Evolutionary conservation across 495 filamentous ascomycete species (phyloP).

Genomic region (Tuber aestivum): DNA sequence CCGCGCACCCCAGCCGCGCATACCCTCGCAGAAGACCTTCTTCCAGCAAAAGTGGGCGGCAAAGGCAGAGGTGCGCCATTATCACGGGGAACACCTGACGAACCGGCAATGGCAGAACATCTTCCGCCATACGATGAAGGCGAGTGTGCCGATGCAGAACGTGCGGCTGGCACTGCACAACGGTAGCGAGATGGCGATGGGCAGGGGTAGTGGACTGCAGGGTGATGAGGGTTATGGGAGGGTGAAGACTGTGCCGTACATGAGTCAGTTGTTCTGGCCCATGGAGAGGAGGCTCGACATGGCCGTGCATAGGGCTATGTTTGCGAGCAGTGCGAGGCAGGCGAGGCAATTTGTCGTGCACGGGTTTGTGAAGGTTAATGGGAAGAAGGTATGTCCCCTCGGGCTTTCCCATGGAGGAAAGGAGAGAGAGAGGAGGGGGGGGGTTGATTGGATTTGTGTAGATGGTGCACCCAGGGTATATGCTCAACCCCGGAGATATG

Average conservation of each 20-base stretch:
- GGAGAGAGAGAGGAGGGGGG: background rate
- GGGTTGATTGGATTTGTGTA: constrained; percentile 42
- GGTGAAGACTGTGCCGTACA: constrained; percentile 61
- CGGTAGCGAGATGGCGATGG: constrained; percentile 72
- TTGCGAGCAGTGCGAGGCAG: constrained; percentile 90
- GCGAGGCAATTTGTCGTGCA: constrained; percentile 91
- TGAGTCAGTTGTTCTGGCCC: constrained; percentile 87
- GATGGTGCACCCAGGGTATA: constrained; percentile 90
- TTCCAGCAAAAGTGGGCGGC: constrained; percentile 98
- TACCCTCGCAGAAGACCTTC: constrained; percentile 54
- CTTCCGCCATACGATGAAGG: constrained; percentile 70
- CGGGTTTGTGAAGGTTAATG: constrained; percentile 90
- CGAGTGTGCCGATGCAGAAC: constrained; percentile 79
- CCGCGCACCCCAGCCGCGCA: constrained; percentile 40
- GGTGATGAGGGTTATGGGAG: constrained; percentile 11
- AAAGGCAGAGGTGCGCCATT: constrained; percentile 72
- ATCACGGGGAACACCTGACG: constrained; percentile 89
- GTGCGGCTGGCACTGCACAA: constrained; percentile 66
- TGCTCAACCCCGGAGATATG: constrained; percentile 94
- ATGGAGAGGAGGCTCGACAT: constrained; percentile 85
- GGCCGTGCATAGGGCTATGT: constrained; percentile 83
- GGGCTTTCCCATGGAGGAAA: background rate
- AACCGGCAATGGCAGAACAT: constrained; percentile 88
- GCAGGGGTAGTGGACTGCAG: constrained; percentile 69
- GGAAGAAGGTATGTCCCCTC: constrained; percentile 67